Evolutionary conservation across 2,329 filamentous ascomycete genomes (phyloP), one percentile per base, ranked within the genome.

Genomic region (Phyllosticta ampelicida): DNA sequence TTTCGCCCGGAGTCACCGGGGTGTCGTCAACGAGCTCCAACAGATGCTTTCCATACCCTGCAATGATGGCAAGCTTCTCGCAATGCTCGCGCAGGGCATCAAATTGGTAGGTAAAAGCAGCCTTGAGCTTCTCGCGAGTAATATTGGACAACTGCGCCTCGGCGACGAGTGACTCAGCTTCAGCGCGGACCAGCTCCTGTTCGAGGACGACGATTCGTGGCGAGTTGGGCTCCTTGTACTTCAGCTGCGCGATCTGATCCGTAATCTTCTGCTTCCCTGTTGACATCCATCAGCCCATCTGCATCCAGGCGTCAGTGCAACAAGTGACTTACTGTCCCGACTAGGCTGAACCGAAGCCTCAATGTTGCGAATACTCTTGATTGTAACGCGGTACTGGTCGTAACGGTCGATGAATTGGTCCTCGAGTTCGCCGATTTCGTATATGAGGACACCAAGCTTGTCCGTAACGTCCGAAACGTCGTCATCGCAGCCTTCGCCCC

Each of bases 321-420:
- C 21, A 30, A 18, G 28, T 53, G 18, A 75, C 87, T 77, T 78
- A 94, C 94, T 89, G 76, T 99, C 94, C 77, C 94, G 84, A 79
- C 91, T 96, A 59, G 94, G 94, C 77, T 99, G 94, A 54, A 99
- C 94, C 20, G 92, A 97, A 60, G 92, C 91, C 75, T 99, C 94
- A 64, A 99, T 99, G 77, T 99, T 99, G 68, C 94, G 88, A 70
- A 99, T 96, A 73, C 90, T 95, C 86, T 99, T 99, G 77, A 99
- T 95, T 56, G 94, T 99, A 60, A 99, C 88, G 70, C 94, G 90
- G 79, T 97, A 99, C 77, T 99, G 94, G 74, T 99, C 94, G 75
- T 99, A 99, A 69, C 91, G 89, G 74, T 99, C 94, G 73, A 99
- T 91, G 69, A 95, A 97, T 71, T 97, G 90, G 71, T 99, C 91